Evolutionary conservation across 2,329 filamentous ascomycete species (phyloP).

Genomic region (Raffaelea deltoideospora): DNA sequence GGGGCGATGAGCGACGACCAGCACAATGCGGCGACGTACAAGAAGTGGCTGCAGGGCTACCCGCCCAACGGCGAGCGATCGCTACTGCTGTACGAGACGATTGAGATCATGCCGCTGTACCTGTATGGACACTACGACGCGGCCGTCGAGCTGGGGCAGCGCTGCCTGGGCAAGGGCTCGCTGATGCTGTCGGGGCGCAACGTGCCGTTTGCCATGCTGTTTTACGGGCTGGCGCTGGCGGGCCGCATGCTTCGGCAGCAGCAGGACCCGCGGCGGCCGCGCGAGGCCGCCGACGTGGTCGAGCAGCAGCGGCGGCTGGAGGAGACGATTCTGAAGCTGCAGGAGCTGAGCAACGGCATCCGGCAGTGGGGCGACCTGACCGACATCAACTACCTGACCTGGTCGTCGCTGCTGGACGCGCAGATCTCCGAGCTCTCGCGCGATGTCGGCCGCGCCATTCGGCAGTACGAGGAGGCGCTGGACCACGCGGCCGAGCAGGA

Average conservation of each 20-base stretch:
- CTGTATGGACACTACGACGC: conserved; percentile 47
- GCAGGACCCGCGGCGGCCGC: conserved; percentile 27
- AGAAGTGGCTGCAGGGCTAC: conserved; percentile 38
- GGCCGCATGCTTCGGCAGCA: conserved; percentile 34
- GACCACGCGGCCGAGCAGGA: conserved; percentile 56
- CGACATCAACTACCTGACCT: conserved; percentile 56
- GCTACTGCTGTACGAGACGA: conserved; percentile 51
- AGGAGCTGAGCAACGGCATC: conserved; percentile 42
- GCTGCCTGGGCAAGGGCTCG: conserved; percentile 28
- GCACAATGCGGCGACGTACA: conserved; percentile 44
- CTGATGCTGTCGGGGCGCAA: conserved; percentile 46
- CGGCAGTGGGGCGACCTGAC: conserved; percentile 48
- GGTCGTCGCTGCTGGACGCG: conserved; percentile 53
- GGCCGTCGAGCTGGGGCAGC: conserved; percentile 40
- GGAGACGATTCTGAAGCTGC: conserved; percentile 36
- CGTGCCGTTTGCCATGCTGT: conserved; percentile 40
- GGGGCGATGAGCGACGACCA: conserved; percentile 53
- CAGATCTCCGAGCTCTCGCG: conserved; percentile 49
- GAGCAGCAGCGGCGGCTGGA: conserved; percentile 15
- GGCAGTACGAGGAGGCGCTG: conserved; percentile 52
- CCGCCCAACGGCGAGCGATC: conserved; percentile 47
- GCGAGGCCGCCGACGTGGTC: conserved; percentile 23
- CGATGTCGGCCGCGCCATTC: conserved; percentile 42
- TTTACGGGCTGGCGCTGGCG: conserved; percentile 42
- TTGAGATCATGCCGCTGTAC: conserved; percentile 47